Percentiles rank a stretch among this genome's conserved stretches.
These are phyloP conservation scores for Trametes cubensis DNA, from an alignment of 768 basidiomycete species.

Conservation along the genomic window DNA sequence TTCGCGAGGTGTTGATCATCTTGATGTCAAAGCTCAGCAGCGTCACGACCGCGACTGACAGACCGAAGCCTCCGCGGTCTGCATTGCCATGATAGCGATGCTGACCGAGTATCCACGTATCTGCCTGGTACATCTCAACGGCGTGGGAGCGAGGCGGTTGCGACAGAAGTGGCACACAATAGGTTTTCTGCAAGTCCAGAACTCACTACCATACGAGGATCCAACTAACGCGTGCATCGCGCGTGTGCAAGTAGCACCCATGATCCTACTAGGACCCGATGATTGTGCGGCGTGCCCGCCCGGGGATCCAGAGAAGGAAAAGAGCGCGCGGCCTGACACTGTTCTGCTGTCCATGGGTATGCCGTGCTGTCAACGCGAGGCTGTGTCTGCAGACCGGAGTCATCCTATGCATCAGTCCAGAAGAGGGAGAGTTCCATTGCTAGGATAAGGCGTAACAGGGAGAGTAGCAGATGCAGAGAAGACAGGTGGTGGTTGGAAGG, in stretches of 20 bases:
- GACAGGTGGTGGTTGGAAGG: slow-evolving; percentile 7
- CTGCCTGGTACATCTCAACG: not conserved
- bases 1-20: slow-evolving; percentile 18
- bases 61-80: not conserved
- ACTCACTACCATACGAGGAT: slow-evolving; percentile 1
- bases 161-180: slow-evolving; percentile 11
- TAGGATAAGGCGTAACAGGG: slow-evolving; percentile 1
- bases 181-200: slow-evolving; percentile 1
- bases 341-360: not conserved
- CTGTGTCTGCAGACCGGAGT: slow-evolving; percentile 6
- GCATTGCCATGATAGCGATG: not conserved
- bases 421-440: slow-evolving; percentile 12
- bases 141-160: not conserved
- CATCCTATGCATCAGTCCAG: slow-evolving; percentile 9
- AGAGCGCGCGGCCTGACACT: not conserved
- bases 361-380: slow-evolving; percentile 1
- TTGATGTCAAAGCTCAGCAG: slow-evolving; percentile 10
- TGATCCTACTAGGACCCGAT: not conserved
- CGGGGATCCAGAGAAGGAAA: not conserved
- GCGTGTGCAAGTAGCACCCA: not conserved
- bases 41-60: slow-evolving; percentile 14
- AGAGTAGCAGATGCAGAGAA: slow-evolving; percentile 13
- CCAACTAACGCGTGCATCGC: not conserved
- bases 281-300: not conserved
- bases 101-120: not conserved